Base-by-base conservation (phyloP, 2,329 filamentous ascomycete species). In the Colletotrichum eleusines region DNA sequence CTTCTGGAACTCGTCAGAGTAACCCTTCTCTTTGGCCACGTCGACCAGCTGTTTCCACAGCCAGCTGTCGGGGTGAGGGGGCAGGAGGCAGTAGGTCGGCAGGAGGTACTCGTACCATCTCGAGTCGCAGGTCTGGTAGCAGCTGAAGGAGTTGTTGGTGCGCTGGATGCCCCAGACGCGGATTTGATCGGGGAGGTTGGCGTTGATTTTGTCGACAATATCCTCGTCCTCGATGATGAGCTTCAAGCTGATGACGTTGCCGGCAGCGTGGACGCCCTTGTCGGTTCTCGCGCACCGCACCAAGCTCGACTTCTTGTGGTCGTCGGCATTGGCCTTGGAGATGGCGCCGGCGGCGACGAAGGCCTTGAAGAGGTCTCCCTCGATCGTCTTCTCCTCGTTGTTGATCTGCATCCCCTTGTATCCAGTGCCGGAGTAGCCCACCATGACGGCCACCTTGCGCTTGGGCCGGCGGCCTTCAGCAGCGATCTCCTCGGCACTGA, bases 401-500 rank as follows among this genome's bases (percentile, higher is more conserved):
- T 91, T 91, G 78, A 99, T 92, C 83, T 99, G 96, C 91, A 99
- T 97, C 77, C 96, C 96, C 83, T 94, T 95, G 85, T 99, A 99
- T 20, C 96, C 96, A 12, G 94, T 97, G 60, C 96, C 96, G 7
- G 95, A 94, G 81, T 99, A 99, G 20, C 96, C 96, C 76, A 99
- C 91, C 85, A 98, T 85, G 40, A 99, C 94, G 50, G 95, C 96
- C 60, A 98, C 95, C 84, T 99, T 99, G 81, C 93, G 91, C 87
- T 99, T 99, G 31, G 96, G 96, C 67, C 90, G 90, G 74, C 95
- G 91, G 79, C 92, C 91, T 80, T 99, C 96, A 57, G 90, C 90
- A 16, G 92, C 93, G 75, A 98, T 95, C 82, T 98, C 95, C 74
- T 96, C 94, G 76, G 93, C 88, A 64, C 83, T 82, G 75, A 90